phyloP scores from a whole-genome alignment of 2,329 filamentous ascomycete genomes.

The Bipolaris sorokiniana region DNA sequence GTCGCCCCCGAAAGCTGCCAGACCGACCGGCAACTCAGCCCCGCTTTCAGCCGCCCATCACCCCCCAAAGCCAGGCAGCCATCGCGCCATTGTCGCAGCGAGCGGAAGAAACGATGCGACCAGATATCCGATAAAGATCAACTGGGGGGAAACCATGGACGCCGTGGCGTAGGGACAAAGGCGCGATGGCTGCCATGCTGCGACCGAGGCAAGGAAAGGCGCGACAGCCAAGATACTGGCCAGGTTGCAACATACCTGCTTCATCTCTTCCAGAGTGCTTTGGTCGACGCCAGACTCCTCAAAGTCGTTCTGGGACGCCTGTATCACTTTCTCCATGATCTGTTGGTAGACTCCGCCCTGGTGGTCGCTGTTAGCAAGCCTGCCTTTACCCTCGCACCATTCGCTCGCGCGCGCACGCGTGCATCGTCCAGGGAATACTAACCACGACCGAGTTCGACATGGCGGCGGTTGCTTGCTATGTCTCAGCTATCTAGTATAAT shows the following conservation, averaged over 20 bases:
- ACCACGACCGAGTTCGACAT: slow-evolving; percentile 51
- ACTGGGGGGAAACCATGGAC: slow-evolving; percentile 10
- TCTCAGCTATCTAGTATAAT: slow-evolving; percentile 27
- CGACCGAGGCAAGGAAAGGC: slow-evolving; percentile 23
- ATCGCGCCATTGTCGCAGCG: slow-evolving; percentile 27
- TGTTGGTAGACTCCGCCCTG: slow-evolving; percentile 82
- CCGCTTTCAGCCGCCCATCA: slow-evolving; percentile 51
- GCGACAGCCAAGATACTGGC: slow-evolving; percentile 20
- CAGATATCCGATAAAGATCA: slow-evolving; percentile 8
- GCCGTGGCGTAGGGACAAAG: slow-evolving; percentile 11
- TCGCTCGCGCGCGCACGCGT: slow-evolving; percentile 19
- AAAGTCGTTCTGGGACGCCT: slow-evolving; percentile 83
- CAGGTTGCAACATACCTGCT: slow-evolving; percentile 69
- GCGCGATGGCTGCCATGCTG: slow-evolving; percentile 13
- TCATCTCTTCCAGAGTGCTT: slow-evolving; percentile 82
- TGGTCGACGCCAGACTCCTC: slow-evolving; percentile 95
- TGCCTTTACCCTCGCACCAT: slow-evolving; percentile 21
- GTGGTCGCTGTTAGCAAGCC: slow-evolving; percentile 40
- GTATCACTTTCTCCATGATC: slow-evolving; percentile 76
- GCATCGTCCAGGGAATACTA: slow-evolving; percentile 35
- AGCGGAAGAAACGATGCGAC: slow-evolving; percentile 21
- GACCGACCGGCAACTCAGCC: slow-evolving; percentile 49
- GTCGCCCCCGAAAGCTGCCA: slow-evolving; percentile 48
- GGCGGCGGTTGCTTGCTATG: slow-evolving; percentile 22
- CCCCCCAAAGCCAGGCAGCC: slow-evolving; percentile 36